Evolutionary conservation across 306 rosid genomes (phyloP), one percentile per base, ranked within the genome.

Genomic region (Begonia masoniana): DNA sequence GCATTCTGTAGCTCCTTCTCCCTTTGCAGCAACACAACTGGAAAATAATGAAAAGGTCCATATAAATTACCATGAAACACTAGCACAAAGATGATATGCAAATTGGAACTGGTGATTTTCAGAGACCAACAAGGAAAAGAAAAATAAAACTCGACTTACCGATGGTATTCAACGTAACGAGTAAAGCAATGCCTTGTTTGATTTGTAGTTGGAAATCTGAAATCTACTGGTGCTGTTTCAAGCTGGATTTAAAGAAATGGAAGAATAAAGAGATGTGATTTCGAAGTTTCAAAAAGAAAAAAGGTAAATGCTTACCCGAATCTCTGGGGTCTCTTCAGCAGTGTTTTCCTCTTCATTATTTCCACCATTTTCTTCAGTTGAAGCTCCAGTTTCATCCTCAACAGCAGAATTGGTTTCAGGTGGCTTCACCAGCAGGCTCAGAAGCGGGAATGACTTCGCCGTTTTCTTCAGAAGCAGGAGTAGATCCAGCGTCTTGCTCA

Each of bases 121-220:
- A 3, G 9, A 45, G n/a, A 45, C 14, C 15, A 21, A 31, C 39
- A 5, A 31, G 39, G 39, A 31, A 31, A 31, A 4, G 5, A 26
- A 9, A 7, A 13, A 62, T 50, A 66, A 55, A 31, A 54, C 63
- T 47, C 24, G 49, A 46, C 66, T 39, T 56, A 81, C 96, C 96
- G 81, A 55, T 87, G 91, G 74, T 74, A 83, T 65, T 87, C 96
- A 46, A 87, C 36, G 43, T 87, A 83, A 56, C 91, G 84, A 58
- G 96, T 87, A 59, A 87, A 87, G 75, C 96, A 87, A 76, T 87
- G 96, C 82, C 91, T 87, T 12, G 94, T 78, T 66, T 83, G 96
- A 69, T 87, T 87, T 35, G 96, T 87, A 35, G 94, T 87, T 57
- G 96, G 96, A 60, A 87, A 87, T 49, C 96, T 89, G 72, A 83